Conservation (phyloP, 106 monocot genomes). For the Dactylorhiza incarnata region DNA sequence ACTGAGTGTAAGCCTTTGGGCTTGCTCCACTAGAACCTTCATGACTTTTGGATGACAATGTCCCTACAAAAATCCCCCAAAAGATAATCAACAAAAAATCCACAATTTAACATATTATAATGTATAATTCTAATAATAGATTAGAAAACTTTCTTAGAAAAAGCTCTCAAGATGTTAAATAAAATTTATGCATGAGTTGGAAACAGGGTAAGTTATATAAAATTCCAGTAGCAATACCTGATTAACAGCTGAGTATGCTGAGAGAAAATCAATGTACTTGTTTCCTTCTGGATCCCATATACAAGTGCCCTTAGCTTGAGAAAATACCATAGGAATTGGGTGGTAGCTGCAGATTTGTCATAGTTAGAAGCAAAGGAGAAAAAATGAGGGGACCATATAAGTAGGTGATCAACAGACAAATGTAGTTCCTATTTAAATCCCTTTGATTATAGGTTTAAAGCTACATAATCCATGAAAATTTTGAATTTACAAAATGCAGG, state of each 20-base stretch:
- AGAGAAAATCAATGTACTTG: slow-evolving; percentile 93
- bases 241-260: slow-evolving; percentile 98
- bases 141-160: background rate
- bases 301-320: slow-evolving; percentile 68
- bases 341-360: slow-evolving; percentile 69
- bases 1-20: slow-evolving; percentile 82
- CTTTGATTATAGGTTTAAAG: background rate
- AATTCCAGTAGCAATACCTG: slow-evolving; percentile 36
- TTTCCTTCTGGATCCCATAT: slow-evolving; percentile 99
- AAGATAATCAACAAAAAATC: background rate
- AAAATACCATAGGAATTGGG: slow-evolving; percentile 98
- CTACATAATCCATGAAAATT: background rate
- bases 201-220: background rate
- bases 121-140: background rate
- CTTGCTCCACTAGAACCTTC: slow-evolving; percentile 77
- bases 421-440: background rate
- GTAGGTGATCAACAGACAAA: background rate
- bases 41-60: slow-evolving; percentile 97
- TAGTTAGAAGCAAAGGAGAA: background rate
- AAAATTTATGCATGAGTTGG: background rate
- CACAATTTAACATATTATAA: background rate
- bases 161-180: background rate
- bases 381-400: background rate
- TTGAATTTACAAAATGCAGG: background rate
- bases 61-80: slow-evolving; percentile 35